Evolutionary conservation across 2,329 filamentous ascomycete species (phyloP), one percentile per base, ranked within the genome.

Genomic region (Cladosporium cucumerinum): DNA sequence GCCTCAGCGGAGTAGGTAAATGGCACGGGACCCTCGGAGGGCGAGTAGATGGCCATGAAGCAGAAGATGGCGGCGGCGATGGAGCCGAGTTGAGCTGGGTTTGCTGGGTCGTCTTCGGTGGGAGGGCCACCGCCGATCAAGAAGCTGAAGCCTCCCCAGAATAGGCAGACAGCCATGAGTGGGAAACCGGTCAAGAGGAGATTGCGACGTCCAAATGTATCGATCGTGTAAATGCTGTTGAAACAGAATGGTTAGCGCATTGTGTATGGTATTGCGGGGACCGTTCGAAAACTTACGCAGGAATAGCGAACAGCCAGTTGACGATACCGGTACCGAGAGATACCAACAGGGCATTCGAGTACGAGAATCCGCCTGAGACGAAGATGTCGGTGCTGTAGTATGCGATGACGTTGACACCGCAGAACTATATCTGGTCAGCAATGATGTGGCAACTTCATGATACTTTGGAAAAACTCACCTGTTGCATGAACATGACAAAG

Each of bases 1-100:
- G 78, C 79, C 63, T 82, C 80, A 12, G 80, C 79, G 0, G 72
- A 66, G 74, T 78, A 67, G 62, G 82, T 82, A 69, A 84, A 84
- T 5, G 88, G 72, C 10, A 74, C 72, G 0, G 73, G 73, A 1
- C 79, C 79, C 69, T 79, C 76, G 23, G 79, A 78, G 1, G 78
- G 78, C 11, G 65, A 68, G 66, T 75, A 75, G 34, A 72, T 72
- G 18, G 69, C 70, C 70, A 72, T 71, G 66, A 72, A 72, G 14
- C 66, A 48, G 54, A 73, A 75, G 26, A 80, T 79, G 0, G 73
- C 75, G 1, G 74, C 69, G 2, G 78, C 78, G 43, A 81, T 76
- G 25, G 73, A 76, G 30, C 72, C 77, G n/a, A 74, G 68, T 21
- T 75, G 74, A 5, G 71, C 73, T 10, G 58, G 51, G 32, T 68